These are phyloP conservation scores for Rhizopus arrhizus DNA, from an alignment of 371 early-diverging fungal genomes.

Conservation along the genomic window DNA sequence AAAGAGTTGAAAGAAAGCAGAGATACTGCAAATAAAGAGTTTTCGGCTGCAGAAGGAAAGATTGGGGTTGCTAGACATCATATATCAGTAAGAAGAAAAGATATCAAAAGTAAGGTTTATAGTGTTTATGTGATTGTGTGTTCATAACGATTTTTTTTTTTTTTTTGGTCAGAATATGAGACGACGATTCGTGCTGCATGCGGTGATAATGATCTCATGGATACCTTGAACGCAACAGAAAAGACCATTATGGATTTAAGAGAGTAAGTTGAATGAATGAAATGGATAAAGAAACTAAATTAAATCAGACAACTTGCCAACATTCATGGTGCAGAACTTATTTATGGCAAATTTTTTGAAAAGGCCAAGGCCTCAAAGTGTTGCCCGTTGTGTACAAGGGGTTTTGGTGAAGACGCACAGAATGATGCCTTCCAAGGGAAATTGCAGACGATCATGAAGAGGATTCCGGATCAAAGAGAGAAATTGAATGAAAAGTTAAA, in stretches of 20 bases:
- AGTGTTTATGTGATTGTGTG: background rate
- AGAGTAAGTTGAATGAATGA: conserved; percentile 26
- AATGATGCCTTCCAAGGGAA: conserved; percentile 52
- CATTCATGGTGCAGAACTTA: conserved; percentile 47
- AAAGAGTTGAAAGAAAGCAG: conserved; percentile 20
- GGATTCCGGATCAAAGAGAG: conserved; percentile 3
- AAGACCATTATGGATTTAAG: conserved; percentile 13
- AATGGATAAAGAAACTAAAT: background rate
- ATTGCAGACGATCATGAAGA: conserved; percentile 33
- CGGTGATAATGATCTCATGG: conserved; percentile 26
- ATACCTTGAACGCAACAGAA: conserved; percentile 24
- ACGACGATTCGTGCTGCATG: conserved; percentile 24
- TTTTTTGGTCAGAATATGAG: conserved; percentile 20
- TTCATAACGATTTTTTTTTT: background rate
- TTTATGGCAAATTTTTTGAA: conserved; percentile 63
- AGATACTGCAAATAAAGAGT: conserved; percentile 29
- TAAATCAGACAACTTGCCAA: conserved; percentile 10
- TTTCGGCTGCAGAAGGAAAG: conserved; percentile 43
- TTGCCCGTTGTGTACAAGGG: conserved; percentile 78
- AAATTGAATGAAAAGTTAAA: conserved; percentile 43
- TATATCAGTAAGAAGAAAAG: conserved; percentile 16
- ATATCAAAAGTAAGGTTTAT: conserved; percentile 22
- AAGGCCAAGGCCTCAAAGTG: conserved; percentile 48
- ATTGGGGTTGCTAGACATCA: conserved; percentile 39
- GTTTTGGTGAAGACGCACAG: conserved; percentile 53